These are phyloP conservation scores for Vitis vinifera DNA, from an alignment of 164 flowering plant species.

Conservation along the genomic window ASM3070453v1 NC_081807.1:3461001-3461500, in stretches of 20 bases:
- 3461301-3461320: too few relatives aligned
- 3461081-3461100: neutral
- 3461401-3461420: too few relatives aligned
- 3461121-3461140: neutral
- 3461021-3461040: neutral
- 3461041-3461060: neutral
- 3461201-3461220: too few relatives aligned
- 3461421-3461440: neutral
- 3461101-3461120: neutral
- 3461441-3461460: neutral
- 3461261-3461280: too few relatives aligned
- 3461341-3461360: too few relatives aligned
- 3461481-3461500: neutral
- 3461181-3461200: neutral
- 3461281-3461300: too few relatives aligned
- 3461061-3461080: neutral
- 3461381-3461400: too few relatives aligned
- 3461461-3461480: neutral
- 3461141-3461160: neutral
- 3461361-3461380: too few relatives aligned
- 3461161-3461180: neutral
- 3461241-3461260: too few relatives aligned
- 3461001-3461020: neutral
- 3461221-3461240: too few relatives aligned
- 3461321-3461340: too few relatives aligned